phyloP scores from a whole-genome alignment of 1,284 basidiomycete species.

The Ganoderma meredithae region DNA sequence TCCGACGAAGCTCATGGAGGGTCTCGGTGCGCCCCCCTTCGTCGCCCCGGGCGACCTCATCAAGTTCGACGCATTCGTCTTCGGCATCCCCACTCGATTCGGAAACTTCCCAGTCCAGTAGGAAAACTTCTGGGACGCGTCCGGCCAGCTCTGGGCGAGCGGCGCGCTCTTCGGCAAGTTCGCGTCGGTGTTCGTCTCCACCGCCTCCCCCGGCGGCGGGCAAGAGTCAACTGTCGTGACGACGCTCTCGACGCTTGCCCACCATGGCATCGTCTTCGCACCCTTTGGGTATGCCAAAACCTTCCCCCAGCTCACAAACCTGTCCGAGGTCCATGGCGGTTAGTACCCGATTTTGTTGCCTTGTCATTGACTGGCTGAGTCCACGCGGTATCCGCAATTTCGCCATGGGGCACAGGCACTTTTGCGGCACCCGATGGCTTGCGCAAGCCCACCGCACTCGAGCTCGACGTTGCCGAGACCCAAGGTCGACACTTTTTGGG shows the following conservation, averaged over 20 bases:
- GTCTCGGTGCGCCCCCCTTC: slow-evolving; percentile 74
- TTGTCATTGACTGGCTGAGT: background rate
- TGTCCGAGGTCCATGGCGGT: slow-evolving; percentile 77
- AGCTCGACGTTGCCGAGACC: slow-evolving; percentile 63
- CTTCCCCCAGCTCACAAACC: slow-evolving; percentile 64
- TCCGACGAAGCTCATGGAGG: slow-evolving; percentile 73
- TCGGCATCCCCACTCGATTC: slow-evolving; percentile 84
- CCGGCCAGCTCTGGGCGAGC: slow-evolving; percentile 78
- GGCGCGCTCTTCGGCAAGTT: slow-evolving; percentile 85
- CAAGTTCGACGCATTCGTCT: slow-evolving; percentile 71
- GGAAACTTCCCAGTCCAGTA: slow-evolving; percentile 77
- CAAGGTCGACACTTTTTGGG: slow-evolving; percentile 74
- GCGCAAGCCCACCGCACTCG: slow-evolving; percentile 66
- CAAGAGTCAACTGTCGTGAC: slow-evolving; percentile 76
- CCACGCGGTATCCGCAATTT: slow-evolving; percentile 48
- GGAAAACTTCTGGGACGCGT: slow-evolving; percentile 86
- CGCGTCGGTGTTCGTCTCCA: slow-evolving; percentile 76
- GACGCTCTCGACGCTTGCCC: slow-evolving; percentile 76
- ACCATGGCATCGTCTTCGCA: slow-evolving; percentile 84
- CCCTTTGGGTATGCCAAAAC: slow-evolving; percentile 79
- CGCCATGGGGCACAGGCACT: slow-evolving; percentile 79
- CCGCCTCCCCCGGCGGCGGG: slow-evolving; percentile 72
- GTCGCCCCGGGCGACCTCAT: slow-evolving; percentile 73
- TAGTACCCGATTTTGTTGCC: slow-evolving; percentile 37
- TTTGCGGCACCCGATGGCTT: slow-evolving; percentile 70